A percentile compares a stretch with the other conserved stretches of the same genome.
phyloP scores from a whole-genome alignment of 306 rosid species.

The Vicia villosa region DNA sequence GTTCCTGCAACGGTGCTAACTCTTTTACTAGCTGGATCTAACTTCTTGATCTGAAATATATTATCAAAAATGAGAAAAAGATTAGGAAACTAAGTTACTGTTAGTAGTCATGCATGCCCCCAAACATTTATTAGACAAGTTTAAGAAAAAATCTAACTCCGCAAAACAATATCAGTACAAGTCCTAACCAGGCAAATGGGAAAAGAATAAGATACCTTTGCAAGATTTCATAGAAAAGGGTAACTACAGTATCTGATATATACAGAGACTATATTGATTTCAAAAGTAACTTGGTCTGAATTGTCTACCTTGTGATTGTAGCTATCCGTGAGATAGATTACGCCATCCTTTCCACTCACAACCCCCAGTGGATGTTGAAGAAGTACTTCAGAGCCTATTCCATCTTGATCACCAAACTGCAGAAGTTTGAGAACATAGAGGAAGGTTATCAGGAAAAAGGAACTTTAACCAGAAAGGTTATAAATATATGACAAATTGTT shows the following conservation, averaged over 20 bases:
- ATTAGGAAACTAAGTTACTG: constrained; percentile 25
- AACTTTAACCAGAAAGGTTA: constrained; percentile 20
- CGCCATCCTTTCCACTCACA: constrained; percentile 64
- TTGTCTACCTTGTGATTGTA: constrained; percentile 88
- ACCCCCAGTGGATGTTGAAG: constrained; percentile 95
- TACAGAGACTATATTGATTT: constrained; percentile 7
- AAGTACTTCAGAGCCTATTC: constrained; percentile 82
- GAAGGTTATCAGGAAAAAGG: constrained; percentile 26
- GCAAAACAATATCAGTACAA: constrained; percentile 7
- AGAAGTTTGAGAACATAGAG: constrained; percentile 35
- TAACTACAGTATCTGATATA: constrained; percentile 23
- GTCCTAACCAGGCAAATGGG: constrained; percentile 7
- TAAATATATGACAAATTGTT: constrained; percentile 22
- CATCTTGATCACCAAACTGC: constrained; percentile 98
- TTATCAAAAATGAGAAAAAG: constrained; percentile 23
- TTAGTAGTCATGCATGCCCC: constrained; percentile 19
- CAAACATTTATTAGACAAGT: constrained; percentile 24
- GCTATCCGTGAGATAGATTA: constrained; percentile 80
- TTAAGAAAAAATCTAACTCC: constrained; percentile 14
- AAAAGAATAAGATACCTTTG: constrained; percentile 6
- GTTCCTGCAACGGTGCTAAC: constrained; percentile 86
- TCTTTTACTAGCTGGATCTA: constrained; percentile 73
- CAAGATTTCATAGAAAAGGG: constrained; percentile 15
- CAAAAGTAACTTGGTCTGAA: constrained; percentile 18
- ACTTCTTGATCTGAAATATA: constrained; percentile 76